A percentile compares a stretch with the other conserved stretches of the same genome.
Evolutionary conservation across 345 rosid genomes (phyloP).

Genomic region (Lepidium didymum): DNA sequence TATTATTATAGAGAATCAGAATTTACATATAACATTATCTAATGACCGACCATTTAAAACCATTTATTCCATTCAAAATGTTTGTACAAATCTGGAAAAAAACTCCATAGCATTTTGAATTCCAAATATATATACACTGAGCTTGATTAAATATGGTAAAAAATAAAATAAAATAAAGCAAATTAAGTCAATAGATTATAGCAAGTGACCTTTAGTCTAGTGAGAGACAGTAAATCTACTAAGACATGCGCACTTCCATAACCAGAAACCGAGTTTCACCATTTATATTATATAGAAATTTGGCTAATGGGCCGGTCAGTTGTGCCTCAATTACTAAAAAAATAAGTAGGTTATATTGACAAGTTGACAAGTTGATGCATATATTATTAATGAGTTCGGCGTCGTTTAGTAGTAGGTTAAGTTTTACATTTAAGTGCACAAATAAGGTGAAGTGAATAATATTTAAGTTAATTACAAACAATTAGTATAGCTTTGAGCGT

Average conservation of each 20-base stretch:
- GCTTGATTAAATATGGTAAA: background rate
- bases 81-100: background rate
- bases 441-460: slow-evolving; percentile 3
- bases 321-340: too few relatives aligned
- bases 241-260: too few relatives aligned
- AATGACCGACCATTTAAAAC: too few relatives aligned
- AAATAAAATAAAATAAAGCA: background rate
- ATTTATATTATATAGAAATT: too few relatives aligned
- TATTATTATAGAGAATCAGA: background rate
- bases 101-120: background rate
- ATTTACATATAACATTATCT: background rate
- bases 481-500: slow-evolving; percentile 25
- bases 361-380: slow-evolving; percentile 23
- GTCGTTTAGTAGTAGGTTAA: slow-evolving; percentile 22
- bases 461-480: slow-evolving; percentile 2
- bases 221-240: too few relatives aligned
- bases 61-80: background rate
- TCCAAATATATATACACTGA: background rate
- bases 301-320: too few relatives aligned
- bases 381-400: slow-evolving; percentile 19
- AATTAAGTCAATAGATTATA: slow-evolving; percentile 5
- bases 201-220: too few relatives aligned
- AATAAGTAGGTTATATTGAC: too few relatives aligned
- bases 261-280: too few relatives aligned
- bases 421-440: slow-evolving; percentile 14